These are phyloP conservation scores for Lactarius akahatsu DNA, from an alignment of 768 basidiomycete species.

Conservation along the genomic window DNA sequence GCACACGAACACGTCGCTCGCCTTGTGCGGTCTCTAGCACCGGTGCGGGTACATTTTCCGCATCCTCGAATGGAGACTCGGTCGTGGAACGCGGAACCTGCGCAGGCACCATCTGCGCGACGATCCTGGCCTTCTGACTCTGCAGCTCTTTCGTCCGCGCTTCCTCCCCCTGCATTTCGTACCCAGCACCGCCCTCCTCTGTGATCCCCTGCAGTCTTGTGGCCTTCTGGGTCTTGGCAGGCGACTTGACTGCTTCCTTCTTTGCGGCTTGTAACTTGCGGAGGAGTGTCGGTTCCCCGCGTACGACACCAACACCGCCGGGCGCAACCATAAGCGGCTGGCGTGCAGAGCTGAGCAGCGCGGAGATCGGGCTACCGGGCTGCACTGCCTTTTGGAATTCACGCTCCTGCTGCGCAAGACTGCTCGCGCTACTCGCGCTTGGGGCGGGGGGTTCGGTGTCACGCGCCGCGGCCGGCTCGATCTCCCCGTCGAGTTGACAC, in stretches of 20 bases:
- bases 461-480: constrained; percentile 36
- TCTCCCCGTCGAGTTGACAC: constrained; percentile 65
- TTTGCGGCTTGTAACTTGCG: constrained; percentile 58
- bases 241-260: constrained; percentile 48
- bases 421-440: constrained; percentile 46
- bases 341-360: constrained; percentile 82
- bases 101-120: constrained; percentile 87
- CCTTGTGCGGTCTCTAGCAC: constrained; percentile 8
- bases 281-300: constrained; percentile 45
- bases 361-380: constrained; percentile 92
- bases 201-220: constrained; percentile 47
- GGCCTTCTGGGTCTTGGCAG: constrained; percentile 44
- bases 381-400: constrained; percentile 97
- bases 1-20: constrained; percentile 17
- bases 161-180: constrained; percentile 38
- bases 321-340: constrained; percentile 77
- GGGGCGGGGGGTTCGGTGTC: constrained; percentile 24
- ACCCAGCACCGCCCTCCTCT: constrained; percentile 39
- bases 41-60: constrained; percentile 39
- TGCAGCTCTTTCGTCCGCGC: constrained; percentile 73
- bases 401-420: constrained; percentile 83
- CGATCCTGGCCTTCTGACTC: constrained; percentile 88
- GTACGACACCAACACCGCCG: constrained; percentile 38
- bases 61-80: constrained; percentile 33
- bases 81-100: constrained; percentile 34